These are phyloP conservation scores for Hydnum rufescens DNA, from an alignment of 768 basidiomycete species.

Conservation along the genomic window DNA sequence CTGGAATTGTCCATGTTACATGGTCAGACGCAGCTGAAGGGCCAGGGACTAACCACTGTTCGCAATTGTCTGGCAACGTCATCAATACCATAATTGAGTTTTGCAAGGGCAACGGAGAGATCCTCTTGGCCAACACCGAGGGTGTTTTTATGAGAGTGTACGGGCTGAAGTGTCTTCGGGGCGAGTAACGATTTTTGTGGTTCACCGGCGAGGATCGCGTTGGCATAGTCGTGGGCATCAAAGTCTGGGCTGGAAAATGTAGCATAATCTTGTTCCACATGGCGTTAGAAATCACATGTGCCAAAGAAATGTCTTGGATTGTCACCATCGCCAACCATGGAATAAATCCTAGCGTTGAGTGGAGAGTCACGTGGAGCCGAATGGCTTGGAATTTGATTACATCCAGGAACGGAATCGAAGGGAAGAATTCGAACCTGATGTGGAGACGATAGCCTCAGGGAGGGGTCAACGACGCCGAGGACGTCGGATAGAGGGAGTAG, in stretches of 20 bases:
- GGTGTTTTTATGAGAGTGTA: conserved; percentile 28
- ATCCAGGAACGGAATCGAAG: too few relatives aligned
- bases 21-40: neutral
- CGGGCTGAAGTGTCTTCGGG: conserved; percentile 11
- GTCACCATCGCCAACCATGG: too few relatives aligned
- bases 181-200: conserved; percentile 16
- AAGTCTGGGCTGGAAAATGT: conserved; percentile 59
- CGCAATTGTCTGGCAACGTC: conserved; percentile 85
- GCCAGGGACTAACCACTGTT: conserved; percentile 36
- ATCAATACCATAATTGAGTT: conserved; percentile 71
- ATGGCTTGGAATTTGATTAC: too few relatives aligned
- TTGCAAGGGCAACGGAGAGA: conserved; percentile 73
- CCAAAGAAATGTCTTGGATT: too few relatives aligned
- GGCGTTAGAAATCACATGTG: too few relatives aligned
- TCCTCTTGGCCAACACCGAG: conserved; percentile 40
- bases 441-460: too few relatives aligned
- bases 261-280: conserved; percentile 47
- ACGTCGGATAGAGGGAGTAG: too few relatives aligned
- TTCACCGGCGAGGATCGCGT: conserved; percentile 72
- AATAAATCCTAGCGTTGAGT: too few relatives aligned
- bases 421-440: too few relatives aligned
- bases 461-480: too few relatives aligned
- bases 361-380: too few relatives aligned
- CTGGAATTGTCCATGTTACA: conserved; percentile 21
- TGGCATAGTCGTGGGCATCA: conserved; percentile 79